Percentiles rank a stretch among this genome's conserved stretches.
Conservation (phyloP, 2,329 filamentous ascomycete genomes). For the Botryotinia calthae region DNA sequence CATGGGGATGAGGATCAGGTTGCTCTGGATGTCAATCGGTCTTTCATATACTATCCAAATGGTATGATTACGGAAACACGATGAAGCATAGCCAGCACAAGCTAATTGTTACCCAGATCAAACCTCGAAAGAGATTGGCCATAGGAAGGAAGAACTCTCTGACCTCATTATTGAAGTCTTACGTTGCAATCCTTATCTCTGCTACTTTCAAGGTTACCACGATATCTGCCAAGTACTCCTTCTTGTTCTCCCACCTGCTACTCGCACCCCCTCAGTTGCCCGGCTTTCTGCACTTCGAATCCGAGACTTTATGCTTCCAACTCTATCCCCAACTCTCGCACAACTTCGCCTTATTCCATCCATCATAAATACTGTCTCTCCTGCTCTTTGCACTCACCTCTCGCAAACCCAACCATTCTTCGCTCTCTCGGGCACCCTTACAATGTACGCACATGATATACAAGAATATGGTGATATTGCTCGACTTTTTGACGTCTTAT, state of each 20-base stretch:
- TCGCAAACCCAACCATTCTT: conserved; percentile 82
- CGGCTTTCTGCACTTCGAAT: conserved; percentile 89
- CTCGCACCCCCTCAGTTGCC: conserved; percentile 63
- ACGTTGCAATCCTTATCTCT: conserved; percentile 76
- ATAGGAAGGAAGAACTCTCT: conserved; percentile 73
- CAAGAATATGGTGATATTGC: conserved; percentile 85
- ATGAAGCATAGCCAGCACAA: conserved; percentile 18
- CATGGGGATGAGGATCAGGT: conserved; percentile 92
- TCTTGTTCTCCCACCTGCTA: conserved; percentile 68
- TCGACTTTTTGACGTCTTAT: conserved; percentile 85
- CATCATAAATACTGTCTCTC: conserved; percentile 71
- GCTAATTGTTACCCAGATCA: conserved; percentile 52
- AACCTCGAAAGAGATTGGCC: conserved; percentile 64
- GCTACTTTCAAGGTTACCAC: conserved; percentile 98
- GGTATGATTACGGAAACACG: conserved; percentile 50
- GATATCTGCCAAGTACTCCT: conserved; percentile 97
- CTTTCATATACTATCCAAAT: conserved; percentile 95
- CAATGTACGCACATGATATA: conserved; percentile 95
- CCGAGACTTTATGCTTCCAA: conserved; percentile 95
- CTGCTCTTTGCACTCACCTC: conserved; percentile 70
- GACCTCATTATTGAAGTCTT: conserved; percentile 78
- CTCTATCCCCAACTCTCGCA: conserved; percentile 72
- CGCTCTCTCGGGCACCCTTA: conserved; percentile 87
- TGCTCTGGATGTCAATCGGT: conserved; percentile 84
- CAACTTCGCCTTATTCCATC: conserved; percentile 87